Evolutionary conservation across 805 yeast species (phyloP).

Genomic region (Saturnispora sanitii): DNA sequence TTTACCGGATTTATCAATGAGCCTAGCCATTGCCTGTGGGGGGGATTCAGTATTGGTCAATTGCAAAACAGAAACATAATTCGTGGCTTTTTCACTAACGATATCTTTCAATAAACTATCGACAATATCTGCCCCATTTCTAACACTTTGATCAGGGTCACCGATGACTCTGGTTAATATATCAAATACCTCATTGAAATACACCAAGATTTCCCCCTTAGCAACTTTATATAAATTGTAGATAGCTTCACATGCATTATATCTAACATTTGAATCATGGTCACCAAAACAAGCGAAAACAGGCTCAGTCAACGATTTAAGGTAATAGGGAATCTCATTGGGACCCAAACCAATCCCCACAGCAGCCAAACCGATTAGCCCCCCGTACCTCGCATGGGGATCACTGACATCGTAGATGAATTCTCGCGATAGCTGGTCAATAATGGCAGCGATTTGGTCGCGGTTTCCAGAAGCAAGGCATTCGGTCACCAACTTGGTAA

Average conservation of each 20-base stretch:
- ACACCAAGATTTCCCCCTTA: conserved; percentile 82
- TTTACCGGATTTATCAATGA: conserved; percentile 44
- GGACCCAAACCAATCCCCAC: conserved; percentile 88
- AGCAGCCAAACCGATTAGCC: conserved; percentile 90
- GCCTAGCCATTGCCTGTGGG: conserved; percentile 29
- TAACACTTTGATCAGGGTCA: conserved; percentile 83
- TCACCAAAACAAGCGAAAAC: conserved; percentile 94
- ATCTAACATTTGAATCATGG: conserved; percentile 93
- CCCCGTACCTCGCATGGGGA: conserved; percentile 88
- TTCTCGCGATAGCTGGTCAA: conserved; percentile 67
- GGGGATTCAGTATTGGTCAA: conserved; percentile 26
- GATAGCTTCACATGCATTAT: conserved; percentile 92
- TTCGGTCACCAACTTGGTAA: conserved; percentile 69
- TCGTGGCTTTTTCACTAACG: conserved; percentile 88
- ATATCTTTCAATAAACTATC: conserved; percentile 89
- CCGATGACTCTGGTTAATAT: conserved; percentile 83
- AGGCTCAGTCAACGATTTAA: conserved; percentile 84
- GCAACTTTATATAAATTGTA: conserved; percentile 96
- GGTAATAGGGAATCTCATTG: conserved; percentile 69
- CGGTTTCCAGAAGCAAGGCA: conserved; percentile 46
- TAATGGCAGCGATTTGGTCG: conserved; percentile 49
- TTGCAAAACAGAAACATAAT: conserved; percentile 61
- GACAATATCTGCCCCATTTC: conserved; percentile 89
- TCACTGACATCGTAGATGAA: conserved; percentile 77
- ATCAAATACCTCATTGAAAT: conserved; percentile 92